These are phyloP conservation scores for Botrytis hyacinthi DNA, from an alignment of 2,329 filamentous ascomycete species.

Conservation along the genomic window DNA sequence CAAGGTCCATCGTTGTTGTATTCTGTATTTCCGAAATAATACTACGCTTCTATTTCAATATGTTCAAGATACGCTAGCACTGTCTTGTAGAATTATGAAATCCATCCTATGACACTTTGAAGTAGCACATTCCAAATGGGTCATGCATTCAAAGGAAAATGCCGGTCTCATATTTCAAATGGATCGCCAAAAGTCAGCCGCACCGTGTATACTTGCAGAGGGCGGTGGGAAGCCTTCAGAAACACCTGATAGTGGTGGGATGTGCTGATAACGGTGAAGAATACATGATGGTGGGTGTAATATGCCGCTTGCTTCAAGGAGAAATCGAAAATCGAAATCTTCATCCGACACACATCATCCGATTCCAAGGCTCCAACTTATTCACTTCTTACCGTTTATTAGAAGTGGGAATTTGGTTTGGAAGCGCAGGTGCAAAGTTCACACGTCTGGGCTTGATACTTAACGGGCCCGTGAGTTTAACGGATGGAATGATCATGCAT, in stretches of 20 bases:
- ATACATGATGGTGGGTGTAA: background rate
- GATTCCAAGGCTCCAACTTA: no score
- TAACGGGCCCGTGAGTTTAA: background rate
- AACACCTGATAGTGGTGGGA: background rate
- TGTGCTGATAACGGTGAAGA: constrained; percentile 12
- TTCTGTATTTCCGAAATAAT: background rate
- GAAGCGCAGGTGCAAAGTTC: background rate
- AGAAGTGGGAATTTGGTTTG: background rate
- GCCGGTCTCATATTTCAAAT: background rate
- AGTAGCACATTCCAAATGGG: background rate
- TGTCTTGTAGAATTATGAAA: background rate
- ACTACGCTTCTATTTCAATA: background rate
- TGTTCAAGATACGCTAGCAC: background rate
- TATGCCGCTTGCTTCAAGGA: background rate
- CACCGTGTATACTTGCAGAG: background rate
- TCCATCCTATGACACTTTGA: background rate
- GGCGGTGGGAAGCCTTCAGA: background rate
- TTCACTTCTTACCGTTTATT: background rate
- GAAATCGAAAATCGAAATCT: background rate
- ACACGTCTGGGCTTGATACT: no score
- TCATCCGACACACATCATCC: background rate
- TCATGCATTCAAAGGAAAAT: background rate
- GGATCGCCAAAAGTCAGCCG: background rate
- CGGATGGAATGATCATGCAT: background rate
- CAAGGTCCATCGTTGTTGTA: constrained; percentile 4